phyloP scores from a whole-genome alignment of 2,329 filamentous ascomycete species.

The Zasmidium cellare region DNA sequence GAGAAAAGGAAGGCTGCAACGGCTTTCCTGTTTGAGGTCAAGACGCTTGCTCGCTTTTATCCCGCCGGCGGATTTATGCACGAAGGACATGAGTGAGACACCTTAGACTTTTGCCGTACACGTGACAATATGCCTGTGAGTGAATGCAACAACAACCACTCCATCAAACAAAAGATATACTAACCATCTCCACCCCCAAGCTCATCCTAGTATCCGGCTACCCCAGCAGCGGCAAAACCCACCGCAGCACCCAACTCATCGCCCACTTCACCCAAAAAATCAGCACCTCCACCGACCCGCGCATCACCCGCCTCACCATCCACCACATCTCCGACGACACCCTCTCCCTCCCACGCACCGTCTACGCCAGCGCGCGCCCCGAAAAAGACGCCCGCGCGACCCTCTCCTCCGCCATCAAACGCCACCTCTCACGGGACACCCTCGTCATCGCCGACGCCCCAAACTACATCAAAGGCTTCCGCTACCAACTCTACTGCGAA shows the following conservation, averaged over 20 bases:
- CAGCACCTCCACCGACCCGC: conserved; percentile 45
- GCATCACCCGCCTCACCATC: conserved; percentile 59
- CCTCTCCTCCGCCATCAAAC: conserved; percentile 76
- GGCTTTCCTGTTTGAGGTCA: not conserved
- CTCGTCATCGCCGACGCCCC: conserved; percentile 77
- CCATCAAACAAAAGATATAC: not conserved
- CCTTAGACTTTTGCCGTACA: too few species aligned
- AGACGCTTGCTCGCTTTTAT: not conserved
- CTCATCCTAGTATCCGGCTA: conserved; percentile 35
- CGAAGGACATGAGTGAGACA: too few species aligned
- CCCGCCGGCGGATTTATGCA: not conserved
- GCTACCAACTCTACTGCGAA: conserved; percentile 84
- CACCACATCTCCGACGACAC: conserved; percentile 74
- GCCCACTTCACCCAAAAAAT: conserved; percentile 63
- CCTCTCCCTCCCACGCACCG: conserved; percentile 67
- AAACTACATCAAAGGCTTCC: conserved; percentile 89
- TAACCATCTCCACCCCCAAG: conserved; percentile 11
- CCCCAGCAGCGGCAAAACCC: conserved; percentile 63
- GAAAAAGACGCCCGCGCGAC: conserved; percentile 81
- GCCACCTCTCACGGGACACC: conserved; percentile 68
- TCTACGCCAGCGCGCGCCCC: conserved; percentile 74
- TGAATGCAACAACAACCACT: not conserved
- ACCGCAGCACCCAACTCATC: conserved; percentile 64
- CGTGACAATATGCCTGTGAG: conserved; percentile 14
- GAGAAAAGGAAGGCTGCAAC: not conserved